A percentile compares a stretch with the other conserved stretches of the same genome.
Evolutionary conservation across 345 rosid species (phyloP).

Genomic region (Brassica nigra): DNA sequence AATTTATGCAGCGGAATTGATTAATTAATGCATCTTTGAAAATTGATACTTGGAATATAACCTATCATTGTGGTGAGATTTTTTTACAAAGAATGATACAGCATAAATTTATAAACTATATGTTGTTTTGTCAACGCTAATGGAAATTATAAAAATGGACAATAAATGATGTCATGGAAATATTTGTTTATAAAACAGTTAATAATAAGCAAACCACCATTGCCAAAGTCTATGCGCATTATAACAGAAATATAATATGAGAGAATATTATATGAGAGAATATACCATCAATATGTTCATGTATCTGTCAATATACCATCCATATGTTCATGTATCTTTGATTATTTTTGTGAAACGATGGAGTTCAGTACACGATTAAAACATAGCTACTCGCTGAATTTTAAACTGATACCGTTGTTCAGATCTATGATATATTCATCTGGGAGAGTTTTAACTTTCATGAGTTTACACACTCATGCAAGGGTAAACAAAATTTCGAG

Average conservation of each 20-base stretch:
- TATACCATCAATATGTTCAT: too few relatives aligned
- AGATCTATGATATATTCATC: neutral
- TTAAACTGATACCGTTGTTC: neutral
- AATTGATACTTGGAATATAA: constrained; percentile 7
- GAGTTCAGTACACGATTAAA: neutral
- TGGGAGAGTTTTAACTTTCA: neutral
- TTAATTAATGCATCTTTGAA: constrained; percentile 14
- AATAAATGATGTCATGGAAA: constrained; percentile 11
- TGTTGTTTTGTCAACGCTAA: constrained; percentile 22
- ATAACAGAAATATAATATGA: constrained; percentile 9
- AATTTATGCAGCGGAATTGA: constrained; percentile 12
- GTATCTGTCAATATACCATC: neutral
- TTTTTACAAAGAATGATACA: neutral
- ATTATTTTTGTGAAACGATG: neutral
- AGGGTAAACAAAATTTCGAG: neutral
- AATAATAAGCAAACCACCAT: constrained; percentile 11
- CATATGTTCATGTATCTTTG: neutral
- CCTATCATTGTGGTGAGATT: constrained; percentile 17
- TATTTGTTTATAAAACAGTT: neutral
- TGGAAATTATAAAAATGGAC: constrained; percentile 1
- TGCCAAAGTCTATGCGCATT: constrained; percentile 23
- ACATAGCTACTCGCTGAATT: neutral
- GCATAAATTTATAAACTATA: neutral
- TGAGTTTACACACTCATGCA: neutral
- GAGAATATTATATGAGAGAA: neutral